Percentiles rank a stretch among this genome's conserved stretches.
Evolutionary conservation across 768 basidiomycete genomes (phyloP).

Genomic region (Russula earlei): DNA sequence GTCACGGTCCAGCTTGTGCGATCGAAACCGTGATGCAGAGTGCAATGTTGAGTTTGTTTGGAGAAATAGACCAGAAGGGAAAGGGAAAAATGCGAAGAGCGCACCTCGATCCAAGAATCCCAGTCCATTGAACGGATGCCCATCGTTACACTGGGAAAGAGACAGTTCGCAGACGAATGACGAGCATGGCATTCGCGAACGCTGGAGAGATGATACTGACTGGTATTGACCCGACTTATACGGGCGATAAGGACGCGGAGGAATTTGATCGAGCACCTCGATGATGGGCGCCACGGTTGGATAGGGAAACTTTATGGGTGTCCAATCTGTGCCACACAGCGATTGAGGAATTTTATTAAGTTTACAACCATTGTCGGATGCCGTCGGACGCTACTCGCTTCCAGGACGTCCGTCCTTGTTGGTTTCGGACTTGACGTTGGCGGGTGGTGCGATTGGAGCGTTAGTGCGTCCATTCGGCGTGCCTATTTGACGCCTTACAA

Average conservation of each 20-base stretch:
- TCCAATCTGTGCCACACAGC: constrained; percentile 37
- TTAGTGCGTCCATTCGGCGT: background rate
- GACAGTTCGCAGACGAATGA: background rate
- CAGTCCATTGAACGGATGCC: constrained; percentile 58
- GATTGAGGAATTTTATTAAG: too few species aligned
- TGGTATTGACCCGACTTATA: constrained; percentile 55
- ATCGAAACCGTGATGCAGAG: background rate
- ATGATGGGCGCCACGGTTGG: constrained; percentile 38
- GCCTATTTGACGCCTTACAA: background rate
- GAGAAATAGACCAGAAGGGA: too few species aligned
- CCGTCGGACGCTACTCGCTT: constrained; percentile 15
- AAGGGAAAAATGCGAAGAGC: background rate
- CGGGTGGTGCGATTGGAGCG: background rate
- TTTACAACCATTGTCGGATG: background rate
- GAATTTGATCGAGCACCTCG: constrained; percentile 34
- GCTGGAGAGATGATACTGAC: constrained; percentile 25
- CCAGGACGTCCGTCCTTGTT: constrained; percentile 23
- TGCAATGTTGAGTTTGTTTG: background rate
- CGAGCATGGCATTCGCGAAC: background rate
- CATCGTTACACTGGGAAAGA: constrained; percentile 48
- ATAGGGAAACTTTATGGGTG: constrained; percentile 40
- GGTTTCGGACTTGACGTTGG: background rate
- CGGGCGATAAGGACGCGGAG: constrained; percentile 56
- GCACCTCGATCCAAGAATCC: constrained; percentile 67
- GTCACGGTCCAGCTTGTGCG: constrained; percentile 45